Conservation (phyloP, 768 basidiomycete genomes). For the Chlorophyllum brunneum region DNA sequence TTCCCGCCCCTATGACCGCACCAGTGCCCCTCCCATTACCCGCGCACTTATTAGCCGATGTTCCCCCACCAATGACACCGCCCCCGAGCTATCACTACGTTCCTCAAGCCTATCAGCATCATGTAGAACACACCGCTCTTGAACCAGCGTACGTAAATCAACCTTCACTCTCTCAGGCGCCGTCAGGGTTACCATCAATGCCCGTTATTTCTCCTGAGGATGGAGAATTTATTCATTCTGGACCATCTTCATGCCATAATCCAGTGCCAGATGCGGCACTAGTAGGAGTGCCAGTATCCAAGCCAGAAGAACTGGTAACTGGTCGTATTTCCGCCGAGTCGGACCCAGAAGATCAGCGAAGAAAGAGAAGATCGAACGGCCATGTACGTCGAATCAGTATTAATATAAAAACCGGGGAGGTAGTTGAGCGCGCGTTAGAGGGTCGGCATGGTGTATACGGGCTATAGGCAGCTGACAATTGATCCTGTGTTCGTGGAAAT, state of each 20-base stretch:
- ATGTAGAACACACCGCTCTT: background rate
- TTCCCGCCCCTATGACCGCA: slow-evolving; percentile 3
- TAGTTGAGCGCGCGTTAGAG: slow-evolving; percentile 7
- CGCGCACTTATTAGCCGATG: background rate
- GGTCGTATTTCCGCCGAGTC: background rate
- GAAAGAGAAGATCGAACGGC: slow-evolving; percentile 6
- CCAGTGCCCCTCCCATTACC: slow-evolving; percentile 1
- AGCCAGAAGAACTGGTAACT: background rate
- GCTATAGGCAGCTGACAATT: slow-evolving; percentile 1
- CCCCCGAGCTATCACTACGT: slow-evolving; percentile 4
- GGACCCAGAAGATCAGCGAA: background rate
- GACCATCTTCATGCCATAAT: background rate
- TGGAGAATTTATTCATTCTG: background rate
- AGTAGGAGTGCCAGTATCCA: background rate
- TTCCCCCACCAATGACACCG: background rate
- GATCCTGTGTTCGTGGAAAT: slow-evolving; percentile 4
- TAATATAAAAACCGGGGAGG: slow-evolving; percentile 12
- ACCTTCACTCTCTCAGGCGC: background rate
- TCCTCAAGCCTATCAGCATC: slow-evolving; percentile 1
- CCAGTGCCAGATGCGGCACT: background rate
- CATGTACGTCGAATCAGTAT: slow-evolving; percentile 13
- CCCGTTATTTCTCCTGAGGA: background rate
- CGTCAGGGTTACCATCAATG: background rate
- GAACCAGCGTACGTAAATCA: slow-evolving; percentile 8
- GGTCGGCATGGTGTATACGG: slow-evolving; percentile 12